Conservation (phyloP, 129 eudicot genomes). For the Flaveria linearis region DNA sequence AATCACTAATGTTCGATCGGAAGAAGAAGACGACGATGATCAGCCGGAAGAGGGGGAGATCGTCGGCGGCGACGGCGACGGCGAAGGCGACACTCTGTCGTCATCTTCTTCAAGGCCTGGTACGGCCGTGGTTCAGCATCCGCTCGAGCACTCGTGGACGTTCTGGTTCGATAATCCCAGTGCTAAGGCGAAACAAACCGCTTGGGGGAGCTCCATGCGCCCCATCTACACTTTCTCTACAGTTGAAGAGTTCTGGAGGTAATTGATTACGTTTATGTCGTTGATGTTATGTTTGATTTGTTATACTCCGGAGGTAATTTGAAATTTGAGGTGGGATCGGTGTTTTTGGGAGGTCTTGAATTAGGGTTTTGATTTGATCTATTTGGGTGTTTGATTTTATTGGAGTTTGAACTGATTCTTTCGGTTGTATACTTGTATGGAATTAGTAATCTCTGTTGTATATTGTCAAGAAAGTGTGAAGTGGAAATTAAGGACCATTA, state of each 20-base stretch:
- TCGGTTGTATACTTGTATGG: not conserved
- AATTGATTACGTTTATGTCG: not conserved
- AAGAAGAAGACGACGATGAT: slow-evolving; percentile 36
- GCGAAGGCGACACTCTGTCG: slow-evolving; percentile 42
- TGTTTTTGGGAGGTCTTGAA: not conserved
- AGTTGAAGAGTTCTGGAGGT: slow-evolving; percentile 94
- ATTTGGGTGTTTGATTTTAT: not conserved
- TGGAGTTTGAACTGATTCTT: not conserved
- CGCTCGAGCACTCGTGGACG: slow-evolving; percentile 78
- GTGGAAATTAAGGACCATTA: not conserved
- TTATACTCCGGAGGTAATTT: not conserved
- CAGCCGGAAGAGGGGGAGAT: slow-evolving; percentile 74
- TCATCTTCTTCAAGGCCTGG: slow-evolving; percentile 28
- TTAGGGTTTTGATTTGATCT: slow-evolving; percentile 26
- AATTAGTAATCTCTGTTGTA: not conserved
- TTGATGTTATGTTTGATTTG: slow-evolving; percentile 22
- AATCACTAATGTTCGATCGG: slow-evolving; percentile 20
- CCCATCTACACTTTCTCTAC: slow-evolving; percentile 85
- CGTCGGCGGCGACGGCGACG: slow-evolving; percentile 43
- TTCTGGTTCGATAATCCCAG: slow-evolving; percentile 75
- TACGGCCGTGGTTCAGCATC: slow-evolving; percentile 48
- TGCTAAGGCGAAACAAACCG: slow-evolving; percentile 50
- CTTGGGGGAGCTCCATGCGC: slow-evolving; percentile 77
- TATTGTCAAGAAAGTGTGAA: slow-evolving; percentile 20
- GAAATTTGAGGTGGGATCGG: not conserved